phyloP scores from a whole-genome alignment of 768 basidiomycete genomes.

The Lactarius sp. region DNA sequence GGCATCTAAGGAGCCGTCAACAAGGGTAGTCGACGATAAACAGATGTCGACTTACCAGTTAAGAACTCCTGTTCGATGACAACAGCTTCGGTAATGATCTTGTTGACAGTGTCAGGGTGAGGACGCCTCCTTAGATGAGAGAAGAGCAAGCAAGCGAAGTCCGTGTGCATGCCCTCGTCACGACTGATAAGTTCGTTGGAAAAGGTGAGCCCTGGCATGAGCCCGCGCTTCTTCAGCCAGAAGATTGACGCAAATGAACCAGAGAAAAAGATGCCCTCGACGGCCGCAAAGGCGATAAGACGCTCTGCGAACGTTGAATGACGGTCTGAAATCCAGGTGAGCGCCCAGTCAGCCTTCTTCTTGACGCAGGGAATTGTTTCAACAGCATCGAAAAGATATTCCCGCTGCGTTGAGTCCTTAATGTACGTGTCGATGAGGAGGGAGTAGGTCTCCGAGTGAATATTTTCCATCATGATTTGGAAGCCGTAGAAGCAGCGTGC shows the following conservation, averaged over 20 bases:
- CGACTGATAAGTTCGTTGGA: conserved; percentile 95
- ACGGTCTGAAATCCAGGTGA: conserved; percentile 85
- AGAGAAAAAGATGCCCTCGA: conserved; percentile 96
- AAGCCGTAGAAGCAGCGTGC: conserved; percentile 97
- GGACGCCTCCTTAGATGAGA: conserved; percentile 75
- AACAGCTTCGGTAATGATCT: conserved; percentile 80
- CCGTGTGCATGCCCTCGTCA: conserved; percentile 95
- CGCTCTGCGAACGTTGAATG: conserved; percentile 82
- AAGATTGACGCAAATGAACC: conserved; percentile 92
- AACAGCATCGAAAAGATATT: conserved; percentile 85
- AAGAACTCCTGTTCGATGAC: conserved; percentile 83
- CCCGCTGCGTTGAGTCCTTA: conserved; percentile 68
- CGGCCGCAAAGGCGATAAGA: conserved; percentile 88
- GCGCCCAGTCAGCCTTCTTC: conserved; percentile 93
- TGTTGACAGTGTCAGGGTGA: conserved; percentile 67
- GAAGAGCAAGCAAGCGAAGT: conserved; percentile 90
- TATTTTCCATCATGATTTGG: conserved; percentile 99
- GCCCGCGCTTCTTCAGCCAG: conserved; percentile 94
- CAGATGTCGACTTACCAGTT: conserved; percentile 47
- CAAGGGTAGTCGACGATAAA: background rate
- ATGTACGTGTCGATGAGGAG: conserved; percentile 94
- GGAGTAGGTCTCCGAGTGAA: conserved; percentile 96
- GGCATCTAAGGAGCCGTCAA: conserved; percentile 50
- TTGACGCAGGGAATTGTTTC: conserved; percentile 92
- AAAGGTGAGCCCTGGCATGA: conserved; percentile 97